These are phyloP conservation scores for Liquidambar formosana DNA, from an alignment of 164 flowering plant species.

Conservation along the genomic window DNA sequence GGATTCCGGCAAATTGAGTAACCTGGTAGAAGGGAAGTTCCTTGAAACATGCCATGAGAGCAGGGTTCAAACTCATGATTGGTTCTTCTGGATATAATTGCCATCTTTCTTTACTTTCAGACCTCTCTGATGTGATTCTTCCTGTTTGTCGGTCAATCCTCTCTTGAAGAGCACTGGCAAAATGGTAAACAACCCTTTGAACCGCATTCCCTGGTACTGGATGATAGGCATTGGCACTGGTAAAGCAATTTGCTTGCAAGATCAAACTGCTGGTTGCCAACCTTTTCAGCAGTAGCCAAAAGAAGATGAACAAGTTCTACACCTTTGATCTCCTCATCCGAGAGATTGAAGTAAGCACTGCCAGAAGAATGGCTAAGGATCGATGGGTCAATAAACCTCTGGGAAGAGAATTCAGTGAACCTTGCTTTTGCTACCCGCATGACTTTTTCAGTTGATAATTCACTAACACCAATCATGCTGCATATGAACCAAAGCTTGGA, in stretches of 20 bases:
- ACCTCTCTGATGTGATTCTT: conserved; percentile 13
- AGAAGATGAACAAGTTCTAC: no score
- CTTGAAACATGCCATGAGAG: conserved; percentile 22
- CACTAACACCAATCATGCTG: no score
- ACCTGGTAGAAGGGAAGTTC: conserved; percentile 34
- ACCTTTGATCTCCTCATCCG: no score
- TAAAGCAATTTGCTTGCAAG: conserved; percentile 25
- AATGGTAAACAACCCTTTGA: conserved; percentile 47
- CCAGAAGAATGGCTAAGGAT: no score
- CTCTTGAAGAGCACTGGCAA: conserved; percentile 47
- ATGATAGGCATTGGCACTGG: conserved; percentile 31
- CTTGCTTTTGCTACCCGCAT: no score
- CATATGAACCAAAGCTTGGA: no score
- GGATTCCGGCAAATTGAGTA: conserved; percentile 40
- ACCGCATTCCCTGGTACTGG: conserved; percentile 39
- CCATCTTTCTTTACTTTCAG: not conserved
- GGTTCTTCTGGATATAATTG: conserved; percentile 9
- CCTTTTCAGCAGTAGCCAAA: conserved; percentile 40
- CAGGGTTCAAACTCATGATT: conserved; percentile 1
- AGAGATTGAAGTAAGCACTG: no score
- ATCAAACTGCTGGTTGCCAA: conserved; percentile 32
- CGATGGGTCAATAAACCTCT: no score
- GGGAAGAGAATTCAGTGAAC: no score
- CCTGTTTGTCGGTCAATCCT: conserved; percentile 48
- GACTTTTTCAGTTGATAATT: no score